A percentile compares a stretch with the other conserved stretches of the same genome.
phyloP scores from a whole-genome alignment of 2,329 filamentous ascomycete genomes.

The Fusarium sambucinum region DNA sequence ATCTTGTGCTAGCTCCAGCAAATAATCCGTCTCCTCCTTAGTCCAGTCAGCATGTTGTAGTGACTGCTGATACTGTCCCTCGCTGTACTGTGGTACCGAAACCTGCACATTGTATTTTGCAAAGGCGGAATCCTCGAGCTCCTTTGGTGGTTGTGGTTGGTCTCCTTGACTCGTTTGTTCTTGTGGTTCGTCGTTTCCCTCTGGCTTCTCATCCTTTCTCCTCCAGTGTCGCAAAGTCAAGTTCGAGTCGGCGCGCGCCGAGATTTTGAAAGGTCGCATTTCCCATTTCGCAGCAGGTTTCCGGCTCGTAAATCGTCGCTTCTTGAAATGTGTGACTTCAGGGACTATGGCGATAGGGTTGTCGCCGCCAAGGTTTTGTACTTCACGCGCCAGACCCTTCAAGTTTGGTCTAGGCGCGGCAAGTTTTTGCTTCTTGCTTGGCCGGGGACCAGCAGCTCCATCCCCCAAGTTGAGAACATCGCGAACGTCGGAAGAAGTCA shows the following conservation, averaged over 20 bases:
- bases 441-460: constrained; percentile 62
- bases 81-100: constrained; percentile 82
- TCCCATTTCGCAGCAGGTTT: constrained; percentile 74
- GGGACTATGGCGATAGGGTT: constrained; percentile 76
- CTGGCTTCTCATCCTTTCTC: constrained; percentile 66
- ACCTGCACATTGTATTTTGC: constrained; percentile 90
- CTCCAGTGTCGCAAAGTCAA: constrained; percentile 86
- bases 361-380: constrained; percentile 73
- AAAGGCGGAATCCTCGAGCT: constrained; percentile 73
- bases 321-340: constrained; percentile 70
- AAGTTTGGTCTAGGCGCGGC: constrained; percentile 69
- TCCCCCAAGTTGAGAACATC: constrained; percentile 88
- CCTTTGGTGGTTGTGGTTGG: constrained; percentile 37
- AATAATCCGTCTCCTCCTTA: constrained; percentile 92
- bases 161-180: constrained; percentile 47
- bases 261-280: constrained; percentile 78
- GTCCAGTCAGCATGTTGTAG: constrained; percentile 85
- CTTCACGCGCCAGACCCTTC: constrained; percentile 74
- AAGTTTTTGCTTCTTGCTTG: constrained; percentile 80
- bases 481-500: constrained; percentile 84
- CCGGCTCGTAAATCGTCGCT: constrained; percentile 65
- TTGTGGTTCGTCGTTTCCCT: constrained; percentile 47
- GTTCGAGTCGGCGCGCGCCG: constrained; percentile 75
- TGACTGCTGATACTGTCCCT: constrained; percentile 85
- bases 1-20: constrained; percentile 79